Evolutionary conservation across 2,329 filamentous ascomycete genomes (phyloP), one percentile per base, ranked within the genome.

Genomic region (Endoconidiophora polonica): DNA sequence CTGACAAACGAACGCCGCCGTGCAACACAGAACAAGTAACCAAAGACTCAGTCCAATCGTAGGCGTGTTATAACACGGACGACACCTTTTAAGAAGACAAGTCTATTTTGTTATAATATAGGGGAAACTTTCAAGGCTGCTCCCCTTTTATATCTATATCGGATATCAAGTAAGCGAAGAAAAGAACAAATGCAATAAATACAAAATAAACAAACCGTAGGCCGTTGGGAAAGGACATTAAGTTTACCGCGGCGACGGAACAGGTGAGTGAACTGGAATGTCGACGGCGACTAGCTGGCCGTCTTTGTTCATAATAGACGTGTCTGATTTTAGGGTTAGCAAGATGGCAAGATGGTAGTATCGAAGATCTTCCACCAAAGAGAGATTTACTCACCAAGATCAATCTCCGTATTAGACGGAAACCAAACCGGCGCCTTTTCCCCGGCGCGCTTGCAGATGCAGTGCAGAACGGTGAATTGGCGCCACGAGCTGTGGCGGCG

Each of bases 391-490:
- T 33, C 29, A 12, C 29, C 29, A 33, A 33, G 39, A 26, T 53
- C 52, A 9, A 53, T 47, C 44, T 53, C 52, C 3, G 52, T 53
- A 12, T 50, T 41, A 2, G 52, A 50, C 4, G 52, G 52, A 24
- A 53, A 53, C 52, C 52, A 53, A 6, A 50, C 52, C 14, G 52
- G 52, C 20, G 43, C 37, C 24, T 50, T 47, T 29, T 53, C 48
- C 2, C 44, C 40, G 7, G 36, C 45, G 3, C 52, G 52, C 38
- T 39, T 44, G 36, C 52, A 53, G 9, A 48, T 46, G 18, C 52
- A 53, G 48, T 53, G 52, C 18, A 53, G 23, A 10, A 53, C 48
- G 18, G 52, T 53, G 20, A 53, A 53, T 33, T 50, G 47, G 26
- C 20, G 22, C 33, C 52, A 44, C 10, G 48, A 53, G 12, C 47